Conservation (phyloP, 352 stramenopile genomes). For the Phytophthora agathidicida region DNA sequence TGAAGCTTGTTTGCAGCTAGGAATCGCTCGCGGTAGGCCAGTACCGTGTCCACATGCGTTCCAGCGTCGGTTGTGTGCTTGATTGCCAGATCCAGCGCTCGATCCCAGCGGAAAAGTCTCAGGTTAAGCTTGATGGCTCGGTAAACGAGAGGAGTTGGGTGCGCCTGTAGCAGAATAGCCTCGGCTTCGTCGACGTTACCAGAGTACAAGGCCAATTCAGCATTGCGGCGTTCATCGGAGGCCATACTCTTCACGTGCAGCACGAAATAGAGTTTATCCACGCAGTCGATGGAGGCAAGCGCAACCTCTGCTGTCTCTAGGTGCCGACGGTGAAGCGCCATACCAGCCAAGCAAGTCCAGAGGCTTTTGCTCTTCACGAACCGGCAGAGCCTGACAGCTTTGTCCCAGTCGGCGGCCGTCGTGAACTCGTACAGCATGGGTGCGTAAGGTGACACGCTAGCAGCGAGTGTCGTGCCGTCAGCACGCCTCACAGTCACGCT, state of each 20-base stretch:
- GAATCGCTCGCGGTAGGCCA: conserved; percentile 89
- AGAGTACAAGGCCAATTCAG: conserved; percentile 88
- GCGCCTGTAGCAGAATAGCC: conserved; percentile 90
- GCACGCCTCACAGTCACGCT: conserved; percentile 87
- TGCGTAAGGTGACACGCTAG: conserved; percentile 81
- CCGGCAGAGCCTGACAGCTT: conserved; percentile 91
- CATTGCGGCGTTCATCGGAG: conserved; percentile 87
- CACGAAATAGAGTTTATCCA: conserved; percentile 96
- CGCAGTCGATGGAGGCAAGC: conserved; percentile 89
- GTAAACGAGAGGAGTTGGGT: conserved; percentile 89
- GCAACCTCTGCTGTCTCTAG: conserved; percentile 92
- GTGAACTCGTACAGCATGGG: conserved; percentile 91
- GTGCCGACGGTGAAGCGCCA: conserved; percentile 89
- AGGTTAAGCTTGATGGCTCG: conserved; percentile 95
- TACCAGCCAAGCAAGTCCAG: conserved; percentile 92
- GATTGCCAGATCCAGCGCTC: conserved; percentile 88
- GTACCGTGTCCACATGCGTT: conserved; percentile 91
- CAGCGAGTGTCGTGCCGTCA: conserved; percentile 86
- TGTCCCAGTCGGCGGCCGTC: conserved; percentile 84
- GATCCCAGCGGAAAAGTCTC: conserved; percentile 88
- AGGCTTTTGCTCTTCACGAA: conserved; percentile 90
- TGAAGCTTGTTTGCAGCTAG: conserved; percentile 86
- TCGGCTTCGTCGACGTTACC: conserved; percentile 92
- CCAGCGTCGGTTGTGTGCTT: conserved; percentile 87
- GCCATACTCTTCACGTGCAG: conserved; percentile 87